Evolutionary conservation across 2,329 filamentous ascomycete genomes (phyloP), one percentile per base, ranked within the genome.

Genomic region (Xylariaceae sp.): DNA sequence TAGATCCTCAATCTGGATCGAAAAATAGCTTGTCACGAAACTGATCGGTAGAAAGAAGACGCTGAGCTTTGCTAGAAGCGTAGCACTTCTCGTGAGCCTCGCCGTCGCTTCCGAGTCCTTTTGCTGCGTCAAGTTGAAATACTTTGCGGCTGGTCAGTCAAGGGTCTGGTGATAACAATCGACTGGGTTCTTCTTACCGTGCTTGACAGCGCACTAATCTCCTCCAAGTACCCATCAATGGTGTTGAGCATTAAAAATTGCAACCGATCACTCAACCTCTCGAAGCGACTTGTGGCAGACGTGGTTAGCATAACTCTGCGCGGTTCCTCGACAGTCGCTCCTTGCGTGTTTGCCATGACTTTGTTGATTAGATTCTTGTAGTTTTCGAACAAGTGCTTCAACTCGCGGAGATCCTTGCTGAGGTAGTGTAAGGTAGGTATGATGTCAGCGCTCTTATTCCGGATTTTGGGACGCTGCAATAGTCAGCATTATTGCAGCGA

Each of bases 61-160:
- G 12, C 84, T 88, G 6, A 87, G 81, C 66, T 91, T 90, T 43
- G 86, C 87, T 11, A 91, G 75, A 5, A 91, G 72, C 5, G 89
- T 82, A 3, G 87, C 88, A 57, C 87, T 84, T 51, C 87, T 76
- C 0, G 87, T 90, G 17, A 91, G 76, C 17, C 84, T 79, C 53
- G 89, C 87, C 11, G 89, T 87, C 4, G 83, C 82, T 57, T 84
- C 80, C 0, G 86, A 88, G 67, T 90, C 86, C 65, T 88, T 89
- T 63, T 90, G 83, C 16, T 87, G 83, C 52, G 87, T 89, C 57
- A 91, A 77, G 66, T 88, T 89, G 75, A 90, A 90, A 66, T 90
- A 90, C 84, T 88, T 53, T 5, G 14, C 43, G 22, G 22, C 22
- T 4, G 22, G 22, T 28, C 22, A 28, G 22, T 28, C 22, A 28